Percentiles rank a stretch among this genome's conserved stretches.
Conservation (phyloP, 169 alveolate species). For the Sarcocystis neurona region DNA sequence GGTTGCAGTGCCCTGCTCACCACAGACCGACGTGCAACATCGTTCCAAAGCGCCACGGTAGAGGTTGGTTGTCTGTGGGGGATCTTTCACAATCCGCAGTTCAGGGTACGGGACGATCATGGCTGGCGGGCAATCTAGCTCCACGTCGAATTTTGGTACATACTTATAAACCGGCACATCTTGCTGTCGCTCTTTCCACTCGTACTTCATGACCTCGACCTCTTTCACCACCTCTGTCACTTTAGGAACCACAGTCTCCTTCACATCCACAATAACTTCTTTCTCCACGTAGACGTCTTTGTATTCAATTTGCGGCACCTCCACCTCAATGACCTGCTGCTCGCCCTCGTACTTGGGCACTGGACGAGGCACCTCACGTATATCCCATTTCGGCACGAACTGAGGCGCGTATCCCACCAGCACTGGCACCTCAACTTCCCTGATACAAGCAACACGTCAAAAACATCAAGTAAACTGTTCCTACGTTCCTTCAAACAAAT, state of each 20-base stretch:
- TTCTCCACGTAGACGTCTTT: slow-evolving; percentile 81
- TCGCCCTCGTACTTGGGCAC: slow-evolving; percentile 86
- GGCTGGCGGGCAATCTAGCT: slow-evolving; percentile 86
- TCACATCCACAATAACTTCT: slow-evolving; percentile 84
- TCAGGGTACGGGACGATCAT: slow-evolving; percentile 83
- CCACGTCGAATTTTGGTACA: slow-evolving; percentile 85
- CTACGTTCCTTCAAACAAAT: no score
- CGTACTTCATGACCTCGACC: slow-evolving; percentile 81
- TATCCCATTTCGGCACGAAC: slow-evolving; percentile 83
- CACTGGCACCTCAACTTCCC: slow-evolving; percentile 78
- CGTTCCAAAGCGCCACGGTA: slow-evolving; percentile 48
- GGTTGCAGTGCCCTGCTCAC: no score
- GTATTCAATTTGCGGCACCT: slow-evolving; percentile 82
- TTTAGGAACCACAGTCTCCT: slow-evolving; percentile 83
- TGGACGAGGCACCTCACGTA: slow-evolving; percentile 82
- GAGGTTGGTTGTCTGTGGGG: slow-evolving; percentile 49
- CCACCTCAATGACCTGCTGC: slow-evolving; percentile 81
- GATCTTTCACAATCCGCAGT: slow-evolving; percentile 73
- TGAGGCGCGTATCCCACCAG: slow-evolving; percentile 84
- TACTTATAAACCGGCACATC: slow-evolving; percentile 85
- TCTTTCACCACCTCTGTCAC: slow-evolving; percentile 81
- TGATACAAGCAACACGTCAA: not conserved
- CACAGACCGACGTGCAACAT: not conserved
- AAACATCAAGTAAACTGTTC: no score
- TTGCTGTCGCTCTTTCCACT: slow-evolving; percentile 83